Conservation (phyloP, 768 basidiomycete genomes). For the Rhizopogon rudus region DNA sequence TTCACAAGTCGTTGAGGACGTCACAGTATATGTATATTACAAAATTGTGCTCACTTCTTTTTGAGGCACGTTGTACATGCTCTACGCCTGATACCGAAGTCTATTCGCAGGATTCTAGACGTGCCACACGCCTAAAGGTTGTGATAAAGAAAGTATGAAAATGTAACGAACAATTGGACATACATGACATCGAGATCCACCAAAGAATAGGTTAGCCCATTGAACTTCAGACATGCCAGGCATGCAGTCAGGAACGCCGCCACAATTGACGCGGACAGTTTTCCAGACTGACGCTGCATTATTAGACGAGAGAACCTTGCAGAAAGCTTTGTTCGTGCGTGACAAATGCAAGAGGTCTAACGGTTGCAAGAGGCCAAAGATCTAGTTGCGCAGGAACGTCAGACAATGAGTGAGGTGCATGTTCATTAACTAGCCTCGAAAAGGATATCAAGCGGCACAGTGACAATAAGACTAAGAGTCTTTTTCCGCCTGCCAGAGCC, state of each 20-base stretch:
- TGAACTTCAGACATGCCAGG: conserved; percentile 18
- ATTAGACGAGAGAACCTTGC: conserved; percentile 18
- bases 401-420: neutral
- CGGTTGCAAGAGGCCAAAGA: conserved; percentile 24
- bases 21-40: neutral
- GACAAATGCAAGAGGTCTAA: conserved; percentile 25
- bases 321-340: conserved; percentile 24
- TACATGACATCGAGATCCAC: conserved; percentile 13
- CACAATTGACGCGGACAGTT: neutral
- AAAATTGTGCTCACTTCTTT: conserved; percentile 7
- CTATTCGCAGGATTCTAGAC: conserved; percentile 10
- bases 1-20: conserved; percentile 17
- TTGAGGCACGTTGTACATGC: conserved; percentile 13
- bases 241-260: conserved; percentile 16
- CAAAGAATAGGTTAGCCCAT: conserved; percentile 26
- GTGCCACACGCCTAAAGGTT: conserved; percentile 8
- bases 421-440: conserved; percentile 16
- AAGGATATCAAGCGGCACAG: conserved; percentile 23
- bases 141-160: neutral
- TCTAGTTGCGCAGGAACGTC: conserved; percentile 11
- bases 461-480: conserved; percentile 7
- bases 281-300: conserved; percentile 23
- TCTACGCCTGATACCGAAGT: conserved; percentile 13
- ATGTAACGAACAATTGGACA: neutral
- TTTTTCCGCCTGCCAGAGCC: neutral